phyloP scores from a whole-genome alignment of 306 rosid species.

The Arachis hypogaea region DNA sequence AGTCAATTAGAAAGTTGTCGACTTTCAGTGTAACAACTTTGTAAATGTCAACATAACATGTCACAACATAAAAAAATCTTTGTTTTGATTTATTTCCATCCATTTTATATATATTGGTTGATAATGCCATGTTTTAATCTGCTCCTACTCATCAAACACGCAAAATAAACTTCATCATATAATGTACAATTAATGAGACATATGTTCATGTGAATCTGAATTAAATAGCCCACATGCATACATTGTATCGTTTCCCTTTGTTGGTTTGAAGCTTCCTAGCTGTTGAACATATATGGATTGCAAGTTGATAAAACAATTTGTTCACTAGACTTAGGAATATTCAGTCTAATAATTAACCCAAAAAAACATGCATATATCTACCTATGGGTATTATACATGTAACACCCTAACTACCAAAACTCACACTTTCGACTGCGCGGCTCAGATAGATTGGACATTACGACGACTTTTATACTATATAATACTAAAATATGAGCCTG shows the following conservation, averaged over 20 bases:
- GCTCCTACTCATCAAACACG: constrained; percentile 40
- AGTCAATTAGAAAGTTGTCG: too few relatives aligned
- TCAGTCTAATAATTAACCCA: constrained; percentile 30
- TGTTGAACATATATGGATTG: not conserved
- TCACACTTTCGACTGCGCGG: too few relatives aligned
- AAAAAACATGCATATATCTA: too few relatives aligned
- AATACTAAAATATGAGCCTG: too few relatives aligned
- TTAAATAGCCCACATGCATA: constrained; percentile 62
- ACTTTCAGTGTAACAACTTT: too few relatives aligned
- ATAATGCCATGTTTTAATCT: constrained; percentile 11
- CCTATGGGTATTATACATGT: too few relatives aligned
- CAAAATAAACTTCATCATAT: not conserved
- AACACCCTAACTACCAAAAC: too few relatives aligned
- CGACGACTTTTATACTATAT: too few relatives aligned
- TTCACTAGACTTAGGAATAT: not conserved
- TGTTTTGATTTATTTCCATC: too few relatives aligned
- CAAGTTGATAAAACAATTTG: not conserved
- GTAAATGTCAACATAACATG: too few relatives aligned
- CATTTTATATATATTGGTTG: not conserved
- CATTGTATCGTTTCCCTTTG: constrained; percentile 45
- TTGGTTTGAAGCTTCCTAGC: constrained; percentile 13
- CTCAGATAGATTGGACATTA: too few relatives aligned
- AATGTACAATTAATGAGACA: not conserved
- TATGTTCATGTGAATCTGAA: constrained; percentile 54
- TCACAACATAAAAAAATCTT: too few relatives aligned